phyloP scores from a whole-genome alignment of 371 early-diverging fungal species.

The Blakeslea trispora region DNA sequence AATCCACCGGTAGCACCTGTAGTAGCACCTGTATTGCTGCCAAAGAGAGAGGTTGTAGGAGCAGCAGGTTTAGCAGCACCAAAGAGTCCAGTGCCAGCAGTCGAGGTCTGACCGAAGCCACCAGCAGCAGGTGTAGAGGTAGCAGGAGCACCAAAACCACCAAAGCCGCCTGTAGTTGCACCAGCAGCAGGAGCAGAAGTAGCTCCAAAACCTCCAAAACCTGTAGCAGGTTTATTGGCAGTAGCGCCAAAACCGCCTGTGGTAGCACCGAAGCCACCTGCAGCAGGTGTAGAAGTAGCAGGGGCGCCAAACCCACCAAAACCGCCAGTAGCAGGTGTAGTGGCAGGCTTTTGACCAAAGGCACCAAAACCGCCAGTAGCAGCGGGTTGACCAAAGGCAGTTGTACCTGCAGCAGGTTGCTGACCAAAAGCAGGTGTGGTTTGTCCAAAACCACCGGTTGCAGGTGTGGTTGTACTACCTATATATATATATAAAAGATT shows the following conservation, averaged over 20 bases:
- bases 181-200: slow-evolving; percentile 23
- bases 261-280: slow-evolving; percentile 30
- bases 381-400: slow-evolving; percentile 39
- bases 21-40: slow-evolving; percentile 36
- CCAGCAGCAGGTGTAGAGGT: slow-evolving; percentile 8
- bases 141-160: slow-evolving; percentile 30
- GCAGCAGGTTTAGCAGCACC: slow-evolving; percentile 59
- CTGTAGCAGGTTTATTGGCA: slow-evolving; percentile 49
- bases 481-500: not conserved
- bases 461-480: slow-evolving; percentile 26
- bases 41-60: slow-evolving; percentile 52
- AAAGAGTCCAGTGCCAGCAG: slow-evolving; percentile 49
- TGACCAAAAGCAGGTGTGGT: slow-evolving; percentile 33
- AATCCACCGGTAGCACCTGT: slow-evolving; percentile 44
- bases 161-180: slow-evolving; percentile 26
- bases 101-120: slow-evolving; percentile 30
- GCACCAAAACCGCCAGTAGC: slow-evolving; percentile 31
- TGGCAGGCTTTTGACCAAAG: slow-evolving; percentile 40
- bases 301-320: slow-evolving; percentile 37
- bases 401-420: slow-evolving; percentile 27
- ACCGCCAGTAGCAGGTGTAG: slow-evolving; percentile 16
- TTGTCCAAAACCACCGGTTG: slow-evolving; percentile 46
- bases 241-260: slow-evolving; percentile 57
- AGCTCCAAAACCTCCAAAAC: slow-evolving; percentile 41
- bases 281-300: not conserved